phyloP scores from a whole-genome alignment of 2,329 filamentous ascomycete genomes.

The Hypoxylon sp. region DNA sequence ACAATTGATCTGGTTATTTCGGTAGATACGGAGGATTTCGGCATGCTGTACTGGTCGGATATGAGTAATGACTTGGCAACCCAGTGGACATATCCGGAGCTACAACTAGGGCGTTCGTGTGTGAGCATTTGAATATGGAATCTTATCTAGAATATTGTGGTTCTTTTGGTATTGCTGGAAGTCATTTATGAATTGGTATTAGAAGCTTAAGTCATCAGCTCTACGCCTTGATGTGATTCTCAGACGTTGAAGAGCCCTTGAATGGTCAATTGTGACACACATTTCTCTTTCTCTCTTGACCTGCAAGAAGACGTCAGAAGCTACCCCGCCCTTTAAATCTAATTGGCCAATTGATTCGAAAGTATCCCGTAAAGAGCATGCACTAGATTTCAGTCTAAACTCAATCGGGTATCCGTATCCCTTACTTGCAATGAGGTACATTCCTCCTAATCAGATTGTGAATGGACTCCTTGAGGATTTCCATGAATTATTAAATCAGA shows the following conservation, averaged over 20 bases:
- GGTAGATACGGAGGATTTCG: conserved; percentile 36
- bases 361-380: conserved; percentile 2
- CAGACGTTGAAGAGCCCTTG: not conserved
- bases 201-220: no score
- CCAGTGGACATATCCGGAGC: conserved; percentile 27
- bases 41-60: conserved; percentile 28
- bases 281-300: not conserved
- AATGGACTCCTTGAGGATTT: not conserved
- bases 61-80: conserved; percentile 22
- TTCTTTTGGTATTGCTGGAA: not conserved
- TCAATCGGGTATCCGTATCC: not conserved
- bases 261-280: no score
- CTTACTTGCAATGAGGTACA: not conserved
- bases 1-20: conserved; percentile 36
- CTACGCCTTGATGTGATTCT: not conserved
- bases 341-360: not conserved
- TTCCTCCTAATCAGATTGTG: not conserved
- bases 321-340: not conserved
- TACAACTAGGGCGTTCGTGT: not conserved
- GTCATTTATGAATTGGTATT: not conserved
- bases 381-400: not conserved
- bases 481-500: not conserved
- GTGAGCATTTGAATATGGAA: not conserved
- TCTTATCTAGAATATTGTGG: not conserved
- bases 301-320: not conserved